Conservation (phyloP, 2,329 filamentous ascomycete genomes). For the Ophiostoma pallidulum region DNA sequence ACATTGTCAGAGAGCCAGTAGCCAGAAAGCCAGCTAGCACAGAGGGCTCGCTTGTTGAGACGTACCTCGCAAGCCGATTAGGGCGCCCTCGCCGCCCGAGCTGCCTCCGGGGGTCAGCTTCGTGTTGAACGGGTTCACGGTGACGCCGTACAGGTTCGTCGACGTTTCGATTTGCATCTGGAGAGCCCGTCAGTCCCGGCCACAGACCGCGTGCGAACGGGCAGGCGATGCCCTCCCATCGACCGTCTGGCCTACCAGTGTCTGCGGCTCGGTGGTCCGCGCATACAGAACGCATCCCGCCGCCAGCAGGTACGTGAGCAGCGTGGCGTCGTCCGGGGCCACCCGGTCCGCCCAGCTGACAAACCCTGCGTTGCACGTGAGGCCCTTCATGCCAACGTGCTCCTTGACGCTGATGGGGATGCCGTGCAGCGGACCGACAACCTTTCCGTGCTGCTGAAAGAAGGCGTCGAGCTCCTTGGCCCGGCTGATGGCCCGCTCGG, state of each 20-base stretch:
- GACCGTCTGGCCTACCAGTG: constrained; percentile 24
- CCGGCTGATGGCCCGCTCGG: too few species aligned
- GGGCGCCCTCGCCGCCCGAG: constrained; percentile 29
- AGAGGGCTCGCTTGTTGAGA: too few species aligned
- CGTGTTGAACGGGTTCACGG: constrained; percentile 24
- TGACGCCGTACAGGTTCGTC: too few species aligned
- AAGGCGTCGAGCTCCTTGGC: constrained; percentile 26
- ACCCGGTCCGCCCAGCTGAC: constrained; percentile 21
- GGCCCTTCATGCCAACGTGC: constrained; percentile 21
- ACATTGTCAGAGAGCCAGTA: too few species aligned
- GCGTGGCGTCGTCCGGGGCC: not conserved
- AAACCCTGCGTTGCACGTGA: constrained; percentile 23
- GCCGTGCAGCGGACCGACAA: constrained; percentile 28
- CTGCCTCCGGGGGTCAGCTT: constrained; percentile 29
- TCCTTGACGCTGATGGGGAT: constrained; percentile 31
- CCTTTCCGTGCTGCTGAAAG: constrained; percentile 19
- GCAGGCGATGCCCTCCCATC: too few species aligned
- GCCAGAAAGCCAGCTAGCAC: too few species aligned
- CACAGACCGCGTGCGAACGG: constrained; percentile 30
- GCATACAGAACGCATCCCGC: constrained; percentile 22
- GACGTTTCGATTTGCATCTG: too few species aligned
- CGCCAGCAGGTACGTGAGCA: constrained; percentile 21
- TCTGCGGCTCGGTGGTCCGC: constrained; percentile 22
- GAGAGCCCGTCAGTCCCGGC: too few species aligned
- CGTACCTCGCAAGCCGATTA: constrained; percentile 26